Evolutionary conservation across 768 basidiomycete genomes (phyloP).

Genomic region (Boletus subparvulus): DNA sequence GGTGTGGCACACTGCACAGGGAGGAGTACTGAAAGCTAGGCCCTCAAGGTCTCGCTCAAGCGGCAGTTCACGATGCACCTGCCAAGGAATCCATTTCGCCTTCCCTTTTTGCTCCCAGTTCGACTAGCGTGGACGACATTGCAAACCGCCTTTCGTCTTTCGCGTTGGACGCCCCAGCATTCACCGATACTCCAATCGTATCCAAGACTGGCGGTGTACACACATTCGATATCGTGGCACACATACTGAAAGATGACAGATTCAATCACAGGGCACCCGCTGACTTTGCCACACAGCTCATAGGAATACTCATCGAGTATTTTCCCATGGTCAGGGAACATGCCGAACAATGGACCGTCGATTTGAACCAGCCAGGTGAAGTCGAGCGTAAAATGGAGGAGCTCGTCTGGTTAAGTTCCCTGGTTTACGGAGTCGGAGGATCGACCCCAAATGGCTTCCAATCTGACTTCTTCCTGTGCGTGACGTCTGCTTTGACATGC

Average conservation of each 20-base stretch:
- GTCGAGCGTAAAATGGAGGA: constrained; percentile 63
- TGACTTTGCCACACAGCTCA: constrained; percentile 25
- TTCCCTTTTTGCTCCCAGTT: constrained; percentile 7
- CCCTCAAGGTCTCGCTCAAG: constrained; percentile 24
- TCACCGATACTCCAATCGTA: background rate
- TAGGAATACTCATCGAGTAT: background rate
- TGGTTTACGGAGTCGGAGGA: constrained; percentile 60
- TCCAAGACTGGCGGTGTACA: constrained; percentile 16
- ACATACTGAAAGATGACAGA: constrained; percentile 48
- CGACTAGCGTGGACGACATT: constrained; percentile 1
- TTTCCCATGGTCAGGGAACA: constrained; percentile 8
- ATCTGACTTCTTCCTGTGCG: constrained; percentile 52
- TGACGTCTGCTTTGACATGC: background rate
- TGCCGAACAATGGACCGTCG: constrained; percentile 44
- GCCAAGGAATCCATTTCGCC: constrained; percentile 33
- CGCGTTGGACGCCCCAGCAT: background rate
- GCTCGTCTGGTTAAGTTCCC: constrained; percentile 50
- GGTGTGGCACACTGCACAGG: too few relatives aligned
- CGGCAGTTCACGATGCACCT: constrained; percentile 32
- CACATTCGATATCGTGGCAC: constrained; percentile 52
- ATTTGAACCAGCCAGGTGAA: constrained; percentile 35
- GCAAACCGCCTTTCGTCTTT: constrained; percentile 5
- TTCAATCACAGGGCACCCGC: constrained; percentile 17
- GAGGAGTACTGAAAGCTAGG: background rate
- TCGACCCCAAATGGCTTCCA: constrained; percentile 49